Evolutionary conservation across 495 filamentous ascomycete species (phyloP), one percentile per base, ranked within the genome.

Genomic region (Apodospora peruviana): DNA sequence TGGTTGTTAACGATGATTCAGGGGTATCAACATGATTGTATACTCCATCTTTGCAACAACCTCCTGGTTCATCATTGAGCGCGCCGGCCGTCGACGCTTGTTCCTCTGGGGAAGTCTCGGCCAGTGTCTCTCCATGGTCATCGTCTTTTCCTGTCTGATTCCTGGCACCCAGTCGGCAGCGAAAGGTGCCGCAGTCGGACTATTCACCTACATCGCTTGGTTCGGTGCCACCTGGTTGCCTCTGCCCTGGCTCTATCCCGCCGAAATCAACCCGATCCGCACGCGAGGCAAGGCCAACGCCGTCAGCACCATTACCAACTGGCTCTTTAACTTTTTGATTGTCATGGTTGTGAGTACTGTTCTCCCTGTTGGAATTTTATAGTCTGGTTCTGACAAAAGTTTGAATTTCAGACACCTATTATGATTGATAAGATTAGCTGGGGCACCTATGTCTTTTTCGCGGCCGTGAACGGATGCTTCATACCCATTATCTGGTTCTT

Each of bases 381-480:
- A n/a, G n/a, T n/a, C n/a, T n/a, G n/a, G n/a, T n/a, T n/a, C n/a
- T n/a, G n/a, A n/a, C n/a, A n/a, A n/a, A n/a, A n/a, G n/a, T n/a
- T n/a, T n/a, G n/a, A n/a, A n/a, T n/a, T n/a, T n/a, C n/a, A n/a
- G n/a, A 87, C 85, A 0, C 87, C 87, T 0, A 77, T 88, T 42
- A 85, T 88, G 80, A 66, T 90, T 21, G 53, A 68, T 38, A 69
- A 73, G 44, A 88, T 88, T 45, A 62, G 73, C 42, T 91, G 86
- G 86, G 80, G 83, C 9, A 88, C 84, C 0, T 91, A 90, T 62
- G 73, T 90, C 29, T 86, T 90, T 77, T 90, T 90, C 61, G 85
- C 85, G 5, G 65, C 69, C 29, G 67, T 86, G 54, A 90, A 91
- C 66, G 81, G 75, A 41, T 67, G 67, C 53, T 88, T 89, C 73